Evolutionary conservation across 345 rosid genomes (phyloP).

Genomic region (Fremontodendron californicum): DNA sequence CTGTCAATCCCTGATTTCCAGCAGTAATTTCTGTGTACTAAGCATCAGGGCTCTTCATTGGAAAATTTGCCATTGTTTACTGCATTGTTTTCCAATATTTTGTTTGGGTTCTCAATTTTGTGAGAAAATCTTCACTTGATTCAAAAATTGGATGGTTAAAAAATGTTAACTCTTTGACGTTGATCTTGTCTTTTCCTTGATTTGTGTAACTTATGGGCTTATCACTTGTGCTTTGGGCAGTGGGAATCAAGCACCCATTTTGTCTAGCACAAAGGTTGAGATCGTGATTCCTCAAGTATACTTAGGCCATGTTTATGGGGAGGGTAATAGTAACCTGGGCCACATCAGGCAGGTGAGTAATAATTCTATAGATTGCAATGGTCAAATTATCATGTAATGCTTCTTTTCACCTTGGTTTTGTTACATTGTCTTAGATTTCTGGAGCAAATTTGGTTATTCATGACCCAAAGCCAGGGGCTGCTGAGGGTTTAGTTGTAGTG

Average conservation of each 20-base stretch:
- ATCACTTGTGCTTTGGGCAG: slow-evolving; percentile 24
- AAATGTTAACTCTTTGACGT: not conserved
- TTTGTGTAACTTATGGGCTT: not conserved
- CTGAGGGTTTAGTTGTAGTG: slow-evolving; percentile 57
- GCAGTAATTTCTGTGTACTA: not conserved
- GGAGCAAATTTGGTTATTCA: slow-evolving; percentile 66
- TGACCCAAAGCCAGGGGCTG: slow-evolving; percentile 59
- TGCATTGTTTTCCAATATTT: not conserved
- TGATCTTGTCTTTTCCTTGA: not conserved
- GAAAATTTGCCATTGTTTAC: not conserved
- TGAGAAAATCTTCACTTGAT: not conserved
- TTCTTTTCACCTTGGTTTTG: slow-evolving; percentile 2
- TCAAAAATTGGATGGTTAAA: not conserved
- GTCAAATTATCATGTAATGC: not conserved
- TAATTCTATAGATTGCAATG: not conserved
- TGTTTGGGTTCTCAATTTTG: not conserved
- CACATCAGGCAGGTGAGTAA: slow-evolving; percentile 63
- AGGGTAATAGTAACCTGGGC: slow-evolving; percentile 48
- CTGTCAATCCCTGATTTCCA: too few species aligned
- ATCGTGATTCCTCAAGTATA: slow-evolving; percentile 57
- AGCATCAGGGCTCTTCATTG: not conserved
- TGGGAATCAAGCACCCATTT: slow-evolving; percentile 36
- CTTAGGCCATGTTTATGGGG: slow-evolving; percentile 65
- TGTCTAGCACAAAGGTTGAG: slow-evolving; percentile 49
- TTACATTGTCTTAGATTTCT: slow-evolving; percentile 43